phyloP scores from a whole-genome alignment of 768 basidiomycete species.

The Boletus pseudo-olivaceus region DNA sequence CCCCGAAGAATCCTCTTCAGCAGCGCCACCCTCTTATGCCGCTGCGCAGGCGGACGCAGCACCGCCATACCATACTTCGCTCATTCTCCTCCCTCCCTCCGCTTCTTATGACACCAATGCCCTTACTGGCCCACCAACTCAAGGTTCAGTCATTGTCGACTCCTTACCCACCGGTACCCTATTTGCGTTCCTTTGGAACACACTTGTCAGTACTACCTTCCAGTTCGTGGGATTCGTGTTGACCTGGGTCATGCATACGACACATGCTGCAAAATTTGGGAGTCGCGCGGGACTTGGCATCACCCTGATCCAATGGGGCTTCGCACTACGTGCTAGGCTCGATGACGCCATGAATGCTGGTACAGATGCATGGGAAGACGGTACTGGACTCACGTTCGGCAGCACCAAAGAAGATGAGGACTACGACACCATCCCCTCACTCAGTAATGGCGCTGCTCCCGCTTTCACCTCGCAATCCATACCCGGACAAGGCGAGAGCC shows the following conservation, averaged over 20 bases:
- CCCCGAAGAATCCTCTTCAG: slow-evolving; percentile 79
- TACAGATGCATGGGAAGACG: slow-evolving; percentile 29
- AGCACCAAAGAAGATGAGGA: slow-evolving; percentile 46
- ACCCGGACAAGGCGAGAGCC: slow-evolving; percentile 8
- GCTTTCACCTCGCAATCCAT: slow-evolving; percentile 6
- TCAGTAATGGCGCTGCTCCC: slow-evolving; percentile 28
- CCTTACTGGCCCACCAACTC: slow-evolving; percentile 35
- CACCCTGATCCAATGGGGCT: slow-evolving; percentile 94
- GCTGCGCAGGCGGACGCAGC: slow-evolving; percentile 92
- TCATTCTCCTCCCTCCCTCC: slow-evolving; percentile 76
- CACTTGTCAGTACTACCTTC: slow-evolving; percentile 93
- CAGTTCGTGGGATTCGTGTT: slow-evolving; percentile 93
- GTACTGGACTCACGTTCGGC: slow-evolving; percentile 37
- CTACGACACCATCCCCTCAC: slow-evolving; percentile 31
- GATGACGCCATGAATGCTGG: slow-evolving; percentile 39
- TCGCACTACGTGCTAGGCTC: slow-evolving; percentile 61
- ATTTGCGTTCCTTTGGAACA: slow-evolving; percentile 89
- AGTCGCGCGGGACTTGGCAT: slow-evolving; percentile 94
- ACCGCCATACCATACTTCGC: slow-evolving; percentile 97
- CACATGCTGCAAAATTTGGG: slow-evolving; percentile 90
- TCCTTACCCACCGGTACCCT: slow-evolving; percentile 77
- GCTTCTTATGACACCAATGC: slow-evolving; percentile 36
- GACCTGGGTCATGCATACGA: slow-evolving; percentile 91
- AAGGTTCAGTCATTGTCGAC: slow-evolving; percentile 86
- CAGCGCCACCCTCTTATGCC: slow-evolving; percentile 90